phyloP scores from a whole-genome alignment of 1,284 basidiomycete genomes.

The Apiotrichum montevideense region DNA sequence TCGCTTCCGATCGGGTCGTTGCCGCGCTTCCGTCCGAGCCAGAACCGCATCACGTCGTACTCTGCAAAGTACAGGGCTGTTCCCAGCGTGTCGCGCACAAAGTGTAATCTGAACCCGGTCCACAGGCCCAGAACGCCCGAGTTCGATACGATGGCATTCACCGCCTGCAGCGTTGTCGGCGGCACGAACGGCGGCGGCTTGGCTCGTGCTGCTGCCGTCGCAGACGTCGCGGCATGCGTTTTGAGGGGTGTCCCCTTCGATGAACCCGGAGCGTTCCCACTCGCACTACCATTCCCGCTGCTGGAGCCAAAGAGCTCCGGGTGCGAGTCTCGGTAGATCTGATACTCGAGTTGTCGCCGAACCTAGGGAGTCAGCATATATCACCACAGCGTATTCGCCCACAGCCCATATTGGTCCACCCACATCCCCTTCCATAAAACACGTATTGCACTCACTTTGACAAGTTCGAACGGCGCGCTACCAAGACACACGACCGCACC shows the following conservation, averaged over 20 bases:
- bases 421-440: too few species aligned
- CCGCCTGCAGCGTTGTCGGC: constrained; percentile 41
- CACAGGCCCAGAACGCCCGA: constrained; percentile 36
- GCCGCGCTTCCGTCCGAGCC: constrained; percentile 23
- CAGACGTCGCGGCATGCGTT: not conserved
- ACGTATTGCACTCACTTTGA: constrained; percentile 63
- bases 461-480: constrained; percentile 88
- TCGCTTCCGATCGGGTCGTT: constrained; percentile 7
- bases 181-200: constrained; percentile 21
- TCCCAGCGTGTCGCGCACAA: constrained; percentile 44
- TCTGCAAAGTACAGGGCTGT: constrained; percentile 47
- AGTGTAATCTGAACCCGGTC: constrained; percentile 41
- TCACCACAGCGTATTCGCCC: too few species aligned
- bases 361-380: constrained; percentile 51
- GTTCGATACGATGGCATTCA: constrained; percentile 32
- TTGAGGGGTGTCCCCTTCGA: too few species aligned
- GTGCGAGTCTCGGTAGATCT: constrained; percentile 55
- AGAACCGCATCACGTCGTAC: constrained; percentile 45
- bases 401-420: too few species aligned
- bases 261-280: too few species aligned
- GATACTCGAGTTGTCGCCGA: constrained; percentile 85
- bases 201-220: not conserved
- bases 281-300: too few species aligned
- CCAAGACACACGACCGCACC: constrained; percentile 45
- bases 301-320: constrained; percentile 20